Base-by-base conservation (phyloP, 768 basidiomycete species). In the Russula compacta region DNA sequence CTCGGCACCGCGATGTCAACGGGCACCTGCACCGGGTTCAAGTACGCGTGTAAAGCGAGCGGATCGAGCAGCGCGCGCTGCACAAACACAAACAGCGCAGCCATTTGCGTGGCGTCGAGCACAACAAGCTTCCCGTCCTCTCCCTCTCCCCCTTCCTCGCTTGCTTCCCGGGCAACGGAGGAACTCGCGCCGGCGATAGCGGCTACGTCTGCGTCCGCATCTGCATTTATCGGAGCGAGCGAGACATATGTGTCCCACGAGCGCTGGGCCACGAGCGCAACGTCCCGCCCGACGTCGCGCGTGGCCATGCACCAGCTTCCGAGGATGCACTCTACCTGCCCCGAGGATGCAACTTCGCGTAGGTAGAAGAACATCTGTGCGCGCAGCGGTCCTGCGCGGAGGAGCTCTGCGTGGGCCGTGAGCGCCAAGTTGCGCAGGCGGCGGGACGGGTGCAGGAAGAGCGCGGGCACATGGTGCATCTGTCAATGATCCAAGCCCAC, bases 381-480 rank as follows among this genome's bases (percentile, higher is more conserved):
- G 44, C 78, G 73, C 44, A 83, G 70, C 32, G 73, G 58, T 0
- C 80, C 71, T 3, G 88, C 78, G 3, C 79, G 77, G 2, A 95
- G 78, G 12, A 97, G 74, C 7, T 83, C 78, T 0, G 79, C 67
- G 64, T 95, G 91, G 2, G 89, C 70, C 0, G 76, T 77, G 43
- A 81, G 82, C 33, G 84, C 79, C 4, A 83, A 78, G 33, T 78
- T 70, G 10, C 85, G 86, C 50, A 94, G 77, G 44, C 90, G 83
- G 38, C 92, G 83, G 9, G 87, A 85, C 0, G 91, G 83, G 64
- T 95, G 90, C 36, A 90, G 76, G 55, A 92, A 83, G 15, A 97
- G 78, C 0, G 86, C 77, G 0, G 94, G 85, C n/a, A 89, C 74
- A 72, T 95, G 92, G 72, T 97, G 90, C 38, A 92, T 74, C 94